Evolutionary conservation across 2,329 filamentous ascomycete genomes (phyloP), one percentile per base, ranked within the genome.

Genomic region (Apiospora saccharicola): DNA sequence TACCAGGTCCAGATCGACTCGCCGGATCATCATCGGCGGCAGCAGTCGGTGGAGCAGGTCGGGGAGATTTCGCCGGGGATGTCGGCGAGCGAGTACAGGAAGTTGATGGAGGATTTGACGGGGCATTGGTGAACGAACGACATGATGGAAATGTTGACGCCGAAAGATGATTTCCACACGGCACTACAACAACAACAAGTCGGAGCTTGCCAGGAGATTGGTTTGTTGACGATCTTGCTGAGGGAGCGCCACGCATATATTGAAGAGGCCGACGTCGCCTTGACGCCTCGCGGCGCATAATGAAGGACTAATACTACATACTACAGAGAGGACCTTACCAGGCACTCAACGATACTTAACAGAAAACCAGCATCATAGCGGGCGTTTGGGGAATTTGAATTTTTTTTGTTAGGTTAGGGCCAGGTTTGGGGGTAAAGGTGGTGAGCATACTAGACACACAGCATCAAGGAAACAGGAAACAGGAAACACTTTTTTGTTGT

Each of bases 391-490:
- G 8, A 26, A 14, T 37, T 37, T 37, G 37, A 8, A 7, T 37
- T 37, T 2, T 19, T 26, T 51, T 14, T 3, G n/a, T 13, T 12
- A n/a, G 49, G n/a, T 24, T 41, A 64, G n/a, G n/a, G n/a, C n/a
- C n/a, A n/a, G 46, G 46, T 37, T 8, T 12, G 30, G 26, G 26
- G 51, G 16, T 14, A 34, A 3, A 37, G 5, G 26, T 22, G 51
- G 26, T 22, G 51, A 16, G 51, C 14, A 57, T 57, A 61, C 7
- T 61, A 61, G 53, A 61, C 24, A 61, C 49, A 61, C 49, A 53
- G 49, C 49, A 51, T 14, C 53, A 61, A n/a, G n/a, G n/a, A n/a
- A n/a, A n/a, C n/a, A 37, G 30, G 34, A 41, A 64, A 64, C 57
- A 34, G 57, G 57, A 41, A 64, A 64, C n/a, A 64, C 34, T 34